These are phyloP conservation scores for Penicillium canariense DNA, from an alignment of 495 filamentous ascomycete genomes.

Conservation along the genomic window DNA sequence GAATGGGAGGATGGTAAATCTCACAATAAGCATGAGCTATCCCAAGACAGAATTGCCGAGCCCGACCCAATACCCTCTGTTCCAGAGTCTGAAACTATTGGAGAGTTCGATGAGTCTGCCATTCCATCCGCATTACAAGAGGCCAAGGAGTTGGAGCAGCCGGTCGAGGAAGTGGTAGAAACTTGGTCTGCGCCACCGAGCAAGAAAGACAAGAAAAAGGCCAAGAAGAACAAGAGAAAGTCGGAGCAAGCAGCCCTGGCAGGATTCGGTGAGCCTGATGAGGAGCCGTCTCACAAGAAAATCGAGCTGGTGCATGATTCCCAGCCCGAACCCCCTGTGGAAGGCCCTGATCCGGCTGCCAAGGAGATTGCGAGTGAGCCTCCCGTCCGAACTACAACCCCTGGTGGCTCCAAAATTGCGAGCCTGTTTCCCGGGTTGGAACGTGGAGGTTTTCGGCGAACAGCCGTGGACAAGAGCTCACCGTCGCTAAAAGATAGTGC, in stretches of 20 bases:
- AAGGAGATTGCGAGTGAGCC: conserved; percentile 21
- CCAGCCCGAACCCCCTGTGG: conserved; percentile 6
- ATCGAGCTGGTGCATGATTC: conserved; percentile 13
- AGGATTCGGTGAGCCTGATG: neutral
- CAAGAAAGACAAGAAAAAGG: conserved; percentile 33
- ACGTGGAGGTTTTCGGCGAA: conserved; percentile 33
- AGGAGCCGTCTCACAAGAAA: conserved; percentile 12
- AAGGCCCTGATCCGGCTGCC: neutral
- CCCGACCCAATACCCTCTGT: conserved; percentile 28
- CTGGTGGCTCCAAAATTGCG: conserved; percentile 34
- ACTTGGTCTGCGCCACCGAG: conserved; percentile 15
- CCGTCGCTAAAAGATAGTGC: conserved; percentile 44
- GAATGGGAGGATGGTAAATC: conserved; percentile 36
- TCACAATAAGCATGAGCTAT: conserved; percentile 26
- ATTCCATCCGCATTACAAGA: conserved; percentile 29
- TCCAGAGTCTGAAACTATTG: conserved; percentile 29
- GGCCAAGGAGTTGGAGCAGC: conserved; percentile 8
- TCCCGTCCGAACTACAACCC: conserved; percentile 20
- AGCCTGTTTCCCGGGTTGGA: conserved; percentile 41
- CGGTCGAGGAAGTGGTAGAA: conserved; percentile 16
- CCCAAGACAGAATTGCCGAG: conserved; percentile 26
- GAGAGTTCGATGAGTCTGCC: conserved; percentile 34
- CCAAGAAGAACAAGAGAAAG: conserved; percentile 31
- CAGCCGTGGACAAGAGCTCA: conserved; percentile 19
- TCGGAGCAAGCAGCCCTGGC: conserved; percentile 17